phyloP scores from a whole-genome alignment of 352 stramenopile species.

The Phytophthora boehmeriae region DNA sequence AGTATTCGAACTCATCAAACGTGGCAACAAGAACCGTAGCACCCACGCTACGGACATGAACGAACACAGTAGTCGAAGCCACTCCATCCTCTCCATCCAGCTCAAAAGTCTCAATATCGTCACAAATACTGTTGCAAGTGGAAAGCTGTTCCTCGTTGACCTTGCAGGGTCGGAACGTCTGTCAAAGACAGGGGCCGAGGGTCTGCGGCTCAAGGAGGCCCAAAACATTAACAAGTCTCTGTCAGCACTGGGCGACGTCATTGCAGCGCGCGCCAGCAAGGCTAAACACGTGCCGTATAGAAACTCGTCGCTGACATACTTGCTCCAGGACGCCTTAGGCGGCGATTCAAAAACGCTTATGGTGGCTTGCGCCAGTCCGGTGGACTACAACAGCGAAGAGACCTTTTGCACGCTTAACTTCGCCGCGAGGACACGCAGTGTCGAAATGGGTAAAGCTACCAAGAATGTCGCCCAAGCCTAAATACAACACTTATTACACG shows the following conservation, averaged over 20 bases:
- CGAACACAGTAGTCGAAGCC: constrained; percentile 88
- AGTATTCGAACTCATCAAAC: constrained; percentile 86
- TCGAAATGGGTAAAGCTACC: constrained; percentile 90
- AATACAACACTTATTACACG: constrained; percentile 7
- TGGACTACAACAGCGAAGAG: constrained; percentile 93
- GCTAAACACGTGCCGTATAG: constrained; percentile 94
- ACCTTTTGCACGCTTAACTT: constrained; percentile 95
- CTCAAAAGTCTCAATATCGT: constrained; percentile 86
- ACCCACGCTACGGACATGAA: constrained; percentile 91
- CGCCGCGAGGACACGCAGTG: constrained; percentile 78
- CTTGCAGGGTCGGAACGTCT: constrained; percentile 89
- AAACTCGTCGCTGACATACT: constrained; percentile 94
- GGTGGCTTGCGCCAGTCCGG: constrained; percentile 90
- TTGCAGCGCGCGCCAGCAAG: constrained; percentile 88
- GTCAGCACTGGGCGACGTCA: constrained; percentile 97
- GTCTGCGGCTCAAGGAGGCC: constrained; percentile 89
- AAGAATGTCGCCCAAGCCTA: constrained; percentile 71
- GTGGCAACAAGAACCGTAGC: constrained; percentile 87
- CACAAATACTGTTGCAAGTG: constrained; percentile 68
- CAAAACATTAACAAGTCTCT: constrained; percentile 96
- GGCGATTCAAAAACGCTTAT: constrained; percentile 94
- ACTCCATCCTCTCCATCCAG: constrained; percentile 88
- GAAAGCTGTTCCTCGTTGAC: constrained; percentile 90
- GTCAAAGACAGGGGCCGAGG: constrained; percentile 89
- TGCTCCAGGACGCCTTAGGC: constrained; percentile 92